Evolutionary conservation across 345 rosid species (phyloP).

Genomic region (Populus euphratica): DNA sequence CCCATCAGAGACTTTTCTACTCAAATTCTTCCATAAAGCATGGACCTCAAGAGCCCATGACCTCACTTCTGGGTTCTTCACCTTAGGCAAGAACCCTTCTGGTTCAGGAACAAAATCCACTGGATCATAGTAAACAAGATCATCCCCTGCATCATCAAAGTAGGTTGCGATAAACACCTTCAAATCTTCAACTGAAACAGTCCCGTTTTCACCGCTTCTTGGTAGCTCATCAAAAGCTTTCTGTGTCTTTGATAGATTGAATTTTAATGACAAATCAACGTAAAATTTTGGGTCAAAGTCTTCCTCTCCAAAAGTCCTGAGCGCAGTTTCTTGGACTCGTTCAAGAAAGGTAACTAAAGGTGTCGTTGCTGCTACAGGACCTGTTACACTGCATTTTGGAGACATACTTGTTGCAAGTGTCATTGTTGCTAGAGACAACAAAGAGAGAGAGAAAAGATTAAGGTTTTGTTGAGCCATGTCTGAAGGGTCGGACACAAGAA

Average conservation of each 20-base stretch:
- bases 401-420: not conserved
- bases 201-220: constrained; percentile 28
- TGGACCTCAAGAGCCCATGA: constrained; percentile 82
- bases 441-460: not conserved
- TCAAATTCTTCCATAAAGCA: constrained; percentile 69
- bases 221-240: constrained; percentile 53
- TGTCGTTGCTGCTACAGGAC: constrained; percentile 20
- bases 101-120: constrained; percentile 65
- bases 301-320: constrained; percentile 34
- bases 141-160: constrained; percentile 56
- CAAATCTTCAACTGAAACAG: constrained; percentile 15
- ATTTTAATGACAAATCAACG: constrained; percentile 62
- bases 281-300: constrained; percentile 63
- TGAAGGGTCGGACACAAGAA: not conserved
- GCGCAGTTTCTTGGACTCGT: constrained; percentile 59
- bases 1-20: constrained; percentile 50
- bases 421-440: not conserved
- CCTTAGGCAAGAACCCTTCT: constrained; percentile 58
- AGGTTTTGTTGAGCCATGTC: constrained; percentile 6
- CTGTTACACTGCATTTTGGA: not conserved
- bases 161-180: constrained; percentile 23
- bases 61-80: constrained; percentile 59
- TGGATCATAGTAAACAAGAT: constrained; percentile 50
- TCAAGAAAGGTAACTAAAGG: constrained; percentile 61
- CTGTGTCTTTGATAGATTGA: constrained; percentile 39